phyloP scores from a whole-genome alignment of 2,329 filamentous ascomycete genomes.

The Cladosporium sp. region DNA sequence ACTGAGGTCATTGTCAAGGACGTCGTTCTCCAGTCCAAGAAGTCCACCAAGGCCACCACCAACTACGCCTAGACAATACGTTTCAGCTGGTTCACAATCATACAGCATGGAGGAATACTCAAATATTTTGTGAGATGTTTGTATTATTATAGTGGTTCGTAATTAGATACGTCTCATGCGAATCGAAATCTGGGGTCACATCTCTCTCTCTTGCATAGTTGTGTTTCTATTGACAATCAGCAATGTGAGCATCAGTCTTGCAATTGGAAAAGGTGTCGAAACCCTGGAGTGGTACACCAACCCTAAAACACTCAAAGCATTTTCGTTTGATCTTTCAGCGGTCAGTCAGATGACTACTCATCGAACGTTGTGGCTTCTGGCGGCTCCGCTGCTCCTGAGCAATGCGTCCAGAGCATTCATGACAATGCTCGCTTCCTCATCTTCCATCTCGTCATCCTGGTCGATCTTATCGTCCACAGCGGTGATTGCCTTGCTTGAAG shows the following conservation, averaged over 20 bases:
- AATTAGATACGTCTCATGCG: background rate
- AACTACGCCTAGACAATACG: conserved; percentile 15
- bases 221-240: background rate
- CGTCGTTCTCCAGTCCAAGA: conserved; percentile 5
- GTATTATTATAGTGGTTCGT: background rate
- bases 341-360: background rate
- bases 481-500: background rate
- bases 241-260: background rate
- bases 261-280: too few relatives aligned
- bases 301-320: too few relatives aligned
- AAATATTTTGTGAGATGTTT: background rate
- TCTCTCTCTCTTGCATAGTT: background rate
- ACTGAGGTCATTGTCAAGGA: conserved; percentile 21
- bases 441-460: background rate
- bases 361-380: background rate
- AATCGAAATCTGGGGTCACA: background rate
- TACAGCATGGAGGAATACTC: background rate
- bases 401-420: background rate
- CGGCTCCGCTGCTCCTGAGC: too few relatives aligned
- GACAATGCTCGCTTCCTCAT: background rate
- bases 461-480: background rate
- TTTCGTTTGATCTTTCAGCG: background rate
- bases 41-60: conserved; percentile 1
- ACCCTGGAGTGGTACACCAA: too few relatives aligned
- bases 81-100: background rate